These are phyloP conservation scores for Lasiodiplodia hormozganensis DNA, from an alignment of 2,329 filamentous ascomycete species.

Conservation along the genomic window DNA sequence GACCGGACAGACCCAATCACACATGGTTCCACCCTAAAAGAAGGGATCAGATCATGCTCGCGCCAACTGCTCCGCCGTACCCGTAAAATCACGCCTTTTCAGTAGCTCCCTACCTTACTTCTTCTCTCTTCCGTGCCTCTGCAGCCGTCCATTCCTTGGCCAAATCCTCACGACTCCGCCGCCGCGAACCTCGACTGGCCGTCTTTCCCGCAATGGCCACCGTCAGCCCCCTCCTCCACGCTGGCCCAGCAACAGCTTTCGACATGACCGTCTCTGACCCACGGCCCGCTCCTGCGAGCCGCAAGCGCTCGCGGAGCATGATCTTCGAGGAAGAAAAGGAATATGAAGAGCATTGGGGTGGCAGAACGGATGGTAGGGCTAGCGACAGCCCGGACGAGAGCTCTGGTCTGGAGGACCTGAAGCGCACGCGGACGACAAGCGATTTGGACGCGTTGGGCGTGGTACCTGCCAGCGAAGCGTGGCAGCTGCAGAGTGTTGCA, in stretches of 20 bases:
- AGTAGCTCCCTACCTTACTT: not conserved
- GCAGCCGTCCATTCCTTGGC: not conserved
- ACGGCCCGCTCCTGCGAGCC: not conserved
- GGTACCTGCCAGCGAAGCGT: slow-evolving; percentile 39
- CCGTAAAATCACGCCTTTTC: slow-evolving; percentile 17
- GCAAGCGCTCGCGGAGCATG: slow-evolving; percentile 28
- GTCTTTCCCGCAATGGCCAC: not conserved
- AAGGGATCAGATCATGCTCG: slow-evolving; percentile 24
- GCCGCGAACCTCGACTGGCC: too few relatives aligned
- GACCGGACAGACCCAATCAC: slow-evolving; percentile 6
- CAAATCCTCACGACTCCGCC: not conserved
- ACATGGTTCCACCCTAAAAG: not conserved
- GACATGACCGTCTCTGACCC: not conserved
- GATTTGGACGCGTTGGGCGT: slow-evolving; percentile 46
- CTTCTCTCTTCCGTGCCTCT: not conserved
- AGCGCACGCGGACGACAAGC: slow-evolving; percentile 44
- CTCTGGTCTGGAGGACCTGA: slow-evolving; percentile 33
- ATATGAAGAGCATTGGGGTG: not conserved
- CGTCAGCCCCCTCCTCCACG: not conserved
- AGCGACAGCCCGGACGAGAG: not conserved
- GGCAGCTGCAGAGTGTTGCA: slow-evolving; percentile 39
- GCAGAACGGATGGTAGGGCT: not conserved
- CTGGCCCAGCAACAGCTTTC: not conserved
- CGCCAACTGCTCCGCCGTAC: slow-evolving; percentile 8
- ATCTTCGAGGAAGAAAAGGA: slow-evolving; percentile 8